These are phyloP conservation scores for Trichoderma parareesei DNA, from an alignment of 495 filamentous ascomycete genomes.

Conservation along the genomic window DNA sequence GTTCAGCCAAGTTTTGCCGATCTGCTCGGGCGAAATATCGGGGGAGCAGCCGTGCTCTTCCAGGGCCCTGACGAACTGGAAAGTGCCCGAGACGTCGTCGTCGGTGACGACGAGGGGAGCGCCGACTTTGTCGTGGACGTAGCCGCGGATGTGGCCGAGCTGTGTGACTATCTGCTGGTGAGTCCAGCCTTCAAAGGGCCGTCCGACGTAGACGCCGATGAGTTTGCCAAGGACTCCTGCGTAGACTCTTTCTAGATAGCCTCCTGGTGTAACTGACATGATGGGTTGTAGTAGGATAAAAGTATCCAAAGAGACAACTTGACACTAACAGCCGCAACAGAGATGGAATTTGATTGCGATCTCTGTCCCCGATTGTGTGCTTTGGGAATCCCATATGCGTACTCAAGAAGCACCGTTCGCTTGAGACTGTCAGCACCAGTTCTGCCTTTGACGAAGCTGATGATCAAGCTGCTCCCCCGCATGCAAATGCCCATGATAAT, in stretches of 20 bases:
- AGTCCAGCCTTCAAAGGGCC: conserved; percentile 28
- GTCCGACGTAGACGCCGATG: conserved; percentile 27
- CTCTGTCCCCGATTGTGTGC: too few relatives aligned
- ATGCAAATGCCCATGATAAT: too few relatives aligned
- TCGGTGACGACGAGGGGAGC: conserved; percentile 24
- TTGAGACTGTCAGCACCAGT: too few relatives aligned
- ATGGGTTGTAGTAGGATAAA: background rate
- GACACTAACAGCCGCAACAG: background rate
- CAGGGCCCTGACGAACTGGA: conserved; percentile 23
- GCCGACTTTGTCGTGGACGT: conserved; percentile 21
- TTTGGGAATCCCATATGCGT: too few relatives aligned
- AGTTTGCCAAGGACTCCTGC: conserved; percentile 29
- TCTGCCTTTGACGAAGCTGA: too few relatives aligned
- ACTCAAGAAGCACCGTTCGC: too few relatives aligned
- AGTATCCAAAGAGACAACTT: too few relatives aligned
- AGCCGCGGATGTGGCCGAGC: conserved; percentile 24
- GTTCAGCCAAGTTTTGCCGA: conserved; percentile 28
- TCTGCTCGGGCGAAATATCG: conserved; percentile 16
- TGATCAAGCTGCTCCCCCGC: too few relatives aligned
- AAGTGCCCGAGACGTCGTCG: conserved; percentile 27
- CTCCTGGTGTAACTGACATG: conserved; percentile 14
- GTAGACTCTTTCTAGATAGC: conserved; percentile 26
- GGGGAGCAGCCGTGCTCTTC: conserved; percentile 20
- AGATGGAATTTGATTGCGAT: too few relatives aligned
- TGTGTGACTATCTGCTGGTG: conserved; percentile 22